Evolutionary conservation across 2,329 filamentous ascomycete genomes (phyloP).

Genomic region (Aureobasidium musti): DNA sequence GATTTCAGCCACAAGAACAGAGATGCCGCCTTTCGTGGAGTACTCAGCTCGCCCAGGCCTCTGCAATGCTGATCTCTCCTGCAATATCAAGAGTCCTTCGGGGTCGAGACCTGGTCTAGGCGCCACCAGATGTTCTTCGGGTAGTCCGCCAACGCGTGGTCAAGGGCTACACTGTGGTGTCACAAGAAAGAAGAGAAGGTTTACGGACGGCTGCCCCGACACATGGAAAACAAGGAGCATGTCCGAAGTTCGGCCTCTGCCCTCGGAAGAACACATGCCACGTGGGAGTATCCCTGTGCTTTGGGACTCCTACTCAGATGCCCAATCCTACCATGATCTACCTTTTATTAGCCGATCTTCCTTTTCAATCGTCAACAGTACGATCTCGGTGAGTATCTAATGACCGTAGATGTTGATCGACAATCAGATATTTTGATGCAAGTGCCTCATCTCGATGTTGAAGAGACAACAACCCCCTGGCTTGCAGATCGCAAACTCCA

Average conservation of each 20-base stretch:
- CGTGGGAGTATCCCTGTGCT: neutral
- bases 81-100: neutral
- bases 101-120: neutral
- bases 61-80: neutral
- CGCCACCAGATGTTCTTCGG: neutral
- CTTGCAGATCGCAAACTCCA: neutral
- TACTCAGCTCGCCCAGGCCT: too few relatives aligned
- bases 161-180: neutral
- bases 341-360: neutral
- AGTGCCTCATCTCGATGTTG: neutral
- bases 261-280: neutral
- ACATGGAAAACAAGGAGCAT: neutral
- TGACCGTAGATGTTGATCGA: neutral
- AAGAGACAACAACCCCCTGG: constrained; percentile 5
- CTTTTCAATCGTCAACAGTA: neutral
- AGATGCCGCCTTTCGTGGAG: neutral
- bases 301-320: neutral
- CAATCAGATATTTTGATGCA: neutral
- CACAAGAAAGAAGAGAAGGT: neutral
- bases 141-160: too few relatives aligned
- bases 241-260: neutral
- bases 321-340: neutral
- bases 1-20: neutral
- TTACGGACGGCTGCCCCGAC: neutral
- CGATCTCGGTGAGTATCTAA: too few relatives aligned